Base-by-base conservation (phyloP, 345 rosid genomes). In the Murraya paniculata region DNA sequence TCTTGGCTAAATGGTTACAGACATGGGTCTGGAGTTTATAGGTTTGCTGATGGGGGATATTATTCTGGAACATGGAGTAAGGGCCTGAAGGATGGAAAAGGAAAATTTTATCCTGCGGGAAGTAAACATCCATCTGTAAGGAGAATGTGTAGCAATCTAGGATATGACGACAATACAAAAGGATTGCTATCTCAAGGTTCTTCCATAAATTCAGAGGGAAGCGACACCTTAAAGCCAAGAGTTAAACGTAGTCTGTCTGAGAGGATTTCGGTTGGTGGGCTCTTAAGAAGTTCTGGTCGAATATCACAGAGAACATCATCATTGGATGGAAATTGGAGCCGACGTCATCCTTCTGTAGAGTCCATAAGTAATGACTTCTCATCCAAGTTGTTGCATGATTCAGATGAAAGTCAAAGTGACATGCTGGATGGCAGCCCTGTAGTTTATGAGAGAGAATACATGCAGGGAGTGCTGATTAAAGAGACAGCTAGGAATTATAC, bases 11-110 rank as follows among this genome's bases (percentile, higher is more conserved):
- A 93, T 78, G 98, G 98, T 50, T 78, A 78, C 31, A 89, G 91
- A 73, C 89, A 95, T 71, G 98, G 98, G 57, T 91, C 91, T 55
- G 99, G 99, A 19, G 83, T 91, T 77, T 93, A 95, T 82, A 90
- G 85, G 77, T 95, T 81, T 85, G 82, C 84, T 24, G 94, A 95
- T 88, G 98, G 97, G 35, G 90, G 93, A 65, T 91, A 87, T 74
- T 95, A 93, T 81, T 91, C 87, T 76, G 99, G 99, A 70, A 87
- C 80, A 13, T 95, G 99, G 99, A 87, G 89, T 38, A 80, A 75
- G 74, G 97, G 91, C 71, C 75, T 91, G 24, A 95, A 91, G 85
- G 99, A 95, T 53, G 99, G 99, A 60, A 95, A 95, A 82, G 99
- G 98, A 77, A 86, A 87, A 61, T 95, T 89, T 76, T 91, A 87